Evolutionary conservation across 1,284 basidiomycete species (phyloP).

Genomic region (Sporisorium graminicola): DNA sequence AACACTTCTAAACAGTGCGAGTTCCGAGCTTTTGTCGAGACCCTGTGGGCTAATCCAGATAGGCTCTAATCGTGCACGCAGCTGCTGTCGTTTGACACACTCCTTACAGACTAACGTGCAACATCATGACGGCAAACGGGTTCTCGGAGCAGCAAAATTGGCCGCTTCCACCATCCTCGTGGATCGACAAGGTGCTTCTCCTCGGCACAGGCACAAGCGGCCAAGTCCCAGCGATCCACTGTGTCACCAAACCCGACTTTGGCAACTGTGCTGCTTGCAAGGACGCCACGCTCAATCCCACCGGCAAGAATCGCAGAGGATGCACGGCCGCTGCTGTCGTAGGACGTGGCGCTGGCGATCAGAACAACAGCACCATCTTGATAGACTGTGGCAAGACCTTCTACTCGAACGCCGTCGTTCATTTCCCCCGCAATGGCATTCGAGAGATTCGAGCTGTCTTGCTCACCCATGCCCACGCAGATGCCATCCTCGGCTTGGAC

Average conservation of each 20-base stretch:
- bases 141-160: slow-evolving; percentile 4
- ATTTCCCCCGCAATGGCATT: slow-evolving; percentile 51
- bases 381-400: slow-evolving; percentile 68
- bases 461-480: slow-evolving; percentile 66
- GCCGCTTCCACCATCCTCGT: slow-evolving; percentile 36
- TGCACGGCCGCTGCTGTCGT: slow-evolving; percentile 54
- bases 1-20: neutral
- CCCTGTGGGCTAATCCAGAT: slow-evolving; percentile 7
- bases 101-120: neutral
- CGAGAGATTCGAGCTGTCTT: slow-evolving; percentile 61
- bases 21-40: slow-evolving; percentile 1
- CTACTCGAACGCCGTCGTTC: slow-evolving; percentile 52
- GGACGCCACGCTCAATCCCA: slow-evolving; percentile 54
- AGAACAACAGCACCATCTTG: slow-evolving; percentile 50
- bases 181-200: slow-evolving; percentile 60
- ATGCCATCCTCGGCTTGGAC: slow-evolving; percentile 66
- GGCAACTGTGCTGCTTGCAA: slow-evolving; percentile 56
- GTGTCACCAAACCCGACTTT: slow-evolving; percentile 52
- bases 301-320: slow-evolving; percentile 60
- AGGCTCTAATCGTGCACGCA: neutral
- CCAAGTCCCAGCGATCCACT: slow-evolving; percentile 63
- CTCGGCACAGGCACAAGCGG: slow-evolving; percentile 66
- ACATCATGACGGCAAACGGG: slow-evolving; percentile 7
- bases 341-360: slow-evolving; percentile 34
- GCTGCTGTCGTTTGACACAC: slow-evolving; percentile 8